phyloP scores from a whole-genome alignment of 345 rosid species.

The Mallotus nudiflorus region DNA sequence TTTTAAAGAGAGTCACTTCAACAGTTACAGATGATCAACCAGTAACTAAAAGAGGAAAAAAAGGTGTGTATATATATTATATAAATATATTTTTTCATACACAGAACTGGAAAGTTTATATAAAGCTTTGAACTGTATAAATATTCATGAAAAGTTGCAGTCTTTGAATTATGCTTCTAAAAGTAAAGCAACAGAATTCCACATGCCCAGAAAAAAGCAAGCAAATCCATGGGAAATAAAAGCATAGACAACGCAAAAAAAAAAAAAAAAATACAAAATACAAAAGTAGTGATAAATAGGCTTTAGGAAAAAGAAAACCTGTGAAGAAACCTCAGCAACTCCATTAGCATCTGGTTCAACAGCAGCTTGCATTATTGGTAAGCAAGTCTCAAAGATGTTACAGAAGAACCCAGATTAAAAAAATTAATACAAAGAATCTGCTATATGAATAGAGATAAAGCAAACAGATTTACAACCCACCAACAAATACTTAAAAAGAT shows the following conservation, averaged over 20 bases:
- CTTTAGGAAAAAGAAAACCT: conserved; percentile 6
- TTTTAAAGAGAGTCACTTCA: not conserved
- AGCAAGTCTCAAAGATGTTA: not conserved
- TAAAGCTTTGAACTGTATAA: not conserved
- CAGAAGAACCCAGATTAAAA: not conserved
- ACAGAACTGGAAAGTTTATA: not conserved
- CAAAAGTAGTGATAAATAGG: not conserved
- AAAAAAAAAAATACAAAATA: too few species aligned
- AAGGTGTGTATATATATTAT: too few species aligned
- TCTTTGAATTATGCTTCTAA: not conserved
- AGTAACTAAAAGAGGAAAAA: not conserved
- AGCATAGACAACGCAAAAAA: not conserved
- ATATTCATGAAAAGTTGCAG: not conserved
- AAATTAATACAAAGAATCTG: not conserved
- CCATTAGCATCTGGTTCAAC: not conserved
- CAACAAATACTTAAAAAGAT: too few species aligned
- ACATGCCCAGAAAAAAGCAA: not conserved
- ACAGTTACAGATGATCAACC: not conserved
- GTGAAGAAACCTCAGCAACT: conserved; percentile 17
- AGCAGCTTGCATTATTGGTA: conserved; percentile 14
- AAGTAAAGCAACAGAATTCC: conserved; percentile 5
- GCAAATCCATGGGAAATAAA: not conserved
- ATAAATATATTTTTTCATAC: too few species aligned
- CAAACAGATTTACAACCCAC: not conserved
- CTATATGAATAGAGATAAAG: not conserved